These are phyloP conservation scores for Galerina sulciceps DNA, from an alignment of 768 basidiomycete genomes.

Conservation along the genomic window DNA sequence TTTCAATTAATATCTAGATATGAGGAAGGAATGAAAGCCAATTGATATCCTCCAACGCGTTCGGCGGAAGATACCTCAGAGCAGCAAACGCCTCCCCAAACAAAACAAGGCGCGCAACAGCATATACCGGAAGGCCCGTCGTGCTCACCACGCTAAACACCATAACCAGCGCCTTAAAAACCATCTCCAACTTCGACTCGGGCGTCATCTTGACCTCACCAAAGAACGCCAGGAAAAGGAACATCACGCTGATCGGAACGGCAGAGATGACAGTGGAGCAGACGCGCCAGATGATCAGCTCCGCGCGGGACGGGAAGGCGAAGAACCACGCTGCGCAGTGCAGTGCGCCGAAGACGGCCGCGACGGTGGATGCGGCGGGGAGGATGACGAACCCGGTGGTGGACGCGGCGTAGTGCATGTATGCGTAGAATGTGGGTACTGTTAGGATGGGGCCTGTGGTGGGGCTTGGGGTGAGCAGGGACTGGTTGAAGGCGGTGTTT, in stretches of 20 bases:
- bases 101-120: not conserved
- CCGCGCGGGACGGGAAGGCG: not conserved
- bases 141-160: no score
- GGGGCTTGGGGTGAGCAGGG: no score
- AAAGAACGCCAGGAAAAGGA: no score
- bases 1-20: no score
- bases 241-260: not conserved
- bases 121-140: not conserved
- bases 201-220: no score
- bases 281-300: not conserved
- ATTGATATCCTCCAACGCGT: not conserved
- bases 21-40: constrained; percentile 2
- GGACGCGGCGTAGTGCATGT: no score
- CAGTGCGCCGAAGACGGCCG: not conserved
- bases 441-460: no score
- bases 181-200: no score
- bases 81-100: not conserved
- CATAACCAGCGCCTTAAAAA: not conserved
- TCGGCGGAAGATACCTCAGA: not conserved
- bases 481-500: no score
- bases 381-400: no score
- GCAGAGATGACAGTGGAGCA: not conserved
- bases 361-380: no score
- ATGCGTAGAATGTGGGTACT: no score
- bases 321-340: not conserved